Base-by-base conservation (phyloP, 768 basidiomycete species). In the Galerina sulciceps region DNA sequence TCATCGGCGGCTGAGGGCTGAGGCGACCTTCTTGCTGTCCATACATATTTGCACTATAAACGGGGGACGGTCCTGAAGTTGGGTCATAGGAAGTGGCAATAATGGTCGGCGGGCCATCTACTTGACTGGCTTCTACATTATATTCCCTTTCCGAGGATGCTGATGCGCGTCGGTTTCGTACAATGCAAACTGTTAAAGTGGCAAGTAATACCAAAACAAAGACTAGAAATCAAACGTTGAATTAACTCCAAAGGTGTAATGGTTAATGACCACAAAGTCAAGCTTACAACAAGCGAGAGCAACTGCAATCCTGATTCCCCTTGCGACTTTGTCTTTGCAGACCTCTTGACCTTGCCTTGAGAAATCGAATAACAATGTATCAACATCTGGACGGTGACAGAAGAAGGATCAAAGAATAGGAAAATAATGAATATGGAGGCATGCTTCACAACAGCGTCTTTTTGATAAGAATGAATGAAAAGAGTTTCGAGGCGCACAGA, bases 51-150 rank as follows among this genome's bases (percentile, higher is more conserved):
- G 55, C 60, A 34, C 57, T 61, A 37, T 68, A 68, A 20, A 69
- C 58, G 11, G 60, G 58, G 22, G 69, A 66, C 2, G 66, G 69
- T 14, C 71, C 68, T 45, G 67, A 69, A 17, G 56, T 41, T 22
- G 68, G 66, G 58, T 66, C 59, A 26, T 72, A 74, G 31, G 69
- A 64, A 34, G 73, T 70, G 4, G 61, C 70, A 18, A 69, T 65
- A 23, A 73, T 69, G 20, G 67, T 66, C 0, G 68, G 67, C 9
- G 72, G 73, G 4, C 73, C 73, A 17, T 68, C 57, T 14, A 73
- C 65, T 55, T 74, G 72, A 41, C 64, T 69, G n/a, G 69, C 72
- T 51, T 74, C 73, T 1, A 74, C 64, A 37, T 70, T 67, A 42
- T 67, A 67, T 55, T 69, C 68, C 40, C 55, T 56, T 37, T 68